Base-by-base conservation (phyloP, 495 filamentous ascomycete genomes). In the Neurospora hispaniola region DNA sequence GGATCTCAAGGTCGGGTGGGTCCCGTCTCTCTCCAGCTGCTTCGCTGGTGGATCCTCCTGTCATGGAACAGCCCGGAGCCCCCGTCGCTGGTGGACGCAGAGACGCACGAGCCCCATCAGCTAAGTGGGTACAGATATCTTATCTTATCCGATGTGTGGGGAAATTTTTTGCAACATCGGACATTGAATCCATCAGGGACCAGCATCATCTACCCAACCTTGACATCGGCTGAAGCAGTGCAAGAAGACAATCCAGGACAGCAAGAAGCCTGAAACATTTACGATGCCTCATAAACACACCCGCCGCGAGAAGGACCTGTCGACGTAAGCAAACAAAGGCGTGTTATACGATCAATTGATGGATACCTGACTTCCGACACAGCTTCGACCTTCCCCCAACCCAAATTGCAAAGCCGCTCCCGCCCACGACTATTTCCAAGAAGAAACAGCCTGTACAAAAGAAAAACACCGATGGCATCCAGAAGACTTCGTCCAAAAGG, bases 271-370 rank as follows among this genome's bases (percentile, higher is more conserved):
- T 27, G 11, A 31, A 7, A 46, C 31, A 54, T 35, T 43, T 73
- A 78, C 73, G 48, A 96, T 96, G 93, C 93, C 93, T 83, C 92
- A 94, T 85, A 96, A 95, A 81, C 92, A 96, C 79, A 93, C 91
- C 69, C 86, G 85, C 78, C 88, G 79, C 78, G 79, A 88, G 73
- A 87, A 87, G 71, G 86, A 83, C 71, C 75, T 79, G 43, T 82
- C 84, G 39, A 83, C 81, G 82, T 83, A 74, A 70, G 80, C 4
- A 75, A 71, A 41, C 43, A 43, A 42, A 27, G 16, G 16, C 42
- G 48, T 68, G 39, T 18, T 0, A 14, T 23, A 66, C 48, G 27
- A 16, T 66, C 54, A 16, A 66, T 66, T 71, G 35, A 71, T 69
- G 44, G 23, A n/a, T 66, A 23, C 69, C 76, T 78, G 70, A 77